Conservation (phyloP, 805 yeast genomes). For the Candida ovalis region DNA sequence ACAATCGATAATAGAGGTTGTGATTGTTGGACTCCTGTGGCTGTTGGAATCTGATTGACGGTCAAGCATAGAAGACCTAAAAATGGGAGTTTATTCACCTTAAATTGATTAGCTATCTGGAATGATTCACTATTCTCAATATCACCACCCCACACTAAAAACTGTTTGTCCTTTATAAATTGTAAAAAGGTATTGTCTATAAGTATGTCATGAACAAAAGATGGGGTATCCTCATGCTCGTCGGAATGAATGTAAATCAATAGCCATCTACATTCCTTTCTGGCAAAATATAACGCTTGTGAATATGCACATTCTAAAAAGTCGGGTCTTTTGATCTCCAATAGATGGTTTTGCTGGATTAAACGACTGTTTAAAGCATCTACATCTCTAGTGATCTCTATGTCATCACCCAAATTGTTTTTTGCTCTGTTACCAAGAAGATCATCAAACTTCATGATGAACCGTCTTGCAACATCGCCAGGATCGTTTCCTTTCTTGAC, state of each 20-base stretch:
- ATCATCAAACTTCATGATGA: constrained; percentile 32
- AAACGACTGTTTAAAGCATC: constrained; percentile 2
- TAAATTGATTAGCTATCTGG: constrained; percentile 73
- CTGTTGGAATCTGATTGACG: constrained; percentile 48
- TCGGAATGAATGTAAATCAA: constrained; percentile 71
- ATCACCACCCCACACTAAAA: constrained; percentile 85
- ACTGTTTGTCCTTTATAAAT: constrained; percentile 45
- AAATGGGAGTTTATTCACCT: constrained; percentile 76
- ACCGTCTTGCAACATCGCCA: constrained; percentile 31
- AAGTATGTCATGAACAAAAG: constrained; percentile 52
- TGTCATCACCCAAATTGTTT: neutral
- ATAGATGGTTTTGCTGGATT: constrained; percentile 9
- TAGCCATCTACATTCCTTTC: constrained; percentile 66
- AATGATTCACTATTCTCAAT: constrained; percentile 76
- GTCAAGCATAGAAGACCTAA: constrained; percentile 73
- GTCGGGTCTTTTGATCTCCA: constrained; percentile 29
- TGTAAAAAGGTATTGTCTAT: constrained; percentile 46
- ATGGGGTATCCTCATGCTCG: constrained; percentile 57
- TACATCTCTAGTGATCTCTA: neutral
- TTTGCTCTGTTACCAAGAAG: constrained; percentile 21
- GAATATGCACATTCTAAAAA: constrained; percentile 77
- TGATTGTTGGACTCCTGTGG: constrained; percentile 50
- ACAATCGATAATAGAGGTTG: constrained; percentile 59
- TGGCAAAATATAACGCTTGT: constrained; percentile 69
- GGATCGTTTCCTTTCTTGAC: constrained; percentile 25